Evolutionary conservation across 495 filamentous ascomycete species (phyloP), one percentile per base, ranked within the genome.

Genomic region (Xylaria grammica): DNA sequence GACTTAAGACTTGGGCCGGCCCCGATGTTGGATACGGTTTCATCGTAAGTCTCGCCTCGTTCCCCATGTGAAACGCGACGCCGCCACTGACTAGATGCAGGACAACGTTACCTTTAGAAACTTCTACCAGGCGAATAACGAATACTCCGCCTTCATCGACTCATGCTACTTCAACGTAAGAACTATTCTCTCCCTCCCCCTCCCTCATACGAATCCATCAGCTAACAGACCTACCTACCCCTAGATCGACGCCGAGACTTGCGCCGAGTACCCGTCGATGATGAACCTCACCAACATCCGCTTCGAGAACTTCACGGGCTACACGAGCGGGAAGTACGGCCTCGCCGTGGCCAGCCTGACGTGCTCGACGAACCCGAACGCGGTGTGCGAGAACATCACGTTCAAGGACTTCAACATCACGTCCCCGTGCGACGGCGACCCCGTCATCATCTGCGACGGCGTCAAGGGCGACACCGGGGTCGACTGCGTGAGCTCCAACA

Each of bases 101-200:
- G 80, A 82, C 66, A 87, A 87, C 65, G 77, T 87, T 67, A 87
- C 85, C 1, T 87, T 85, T 71, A 79, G 81, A 61, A 79, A 86
- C 71, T 81, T 87, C 63, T 81, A 77, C 63, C 75, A 85, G 22
- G 82, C 79, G 52, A 85, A 86, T 64, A 84, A 82, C 30, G 84
- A 86, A 55, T 72, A 78, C 49, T 78, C 84, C 0, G 74, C 84
- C 13, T 81, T 84, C n/a, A 59, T 87, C 17, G 84, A 86, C 56
- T 82, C 77, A 22, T 87, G 85, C 68, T 87, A 87, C 72, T 87
- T 86, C 68, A 78, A 86, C 65, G 75, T 86, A 32, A 78, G 83
- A 58, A n/a, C 66, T 17, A 51, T 65, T 20, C 40, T 61, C 32
- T n/a, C 40, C 19, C 27, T 20, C 34, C n/a, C 51, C 17, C 36